Evolutionary conservation across 352 stramenopile genomes (phyloP), one percentile per base, ranked within the genome.

Genomic region (Phytophthora cactorum): DNA sequence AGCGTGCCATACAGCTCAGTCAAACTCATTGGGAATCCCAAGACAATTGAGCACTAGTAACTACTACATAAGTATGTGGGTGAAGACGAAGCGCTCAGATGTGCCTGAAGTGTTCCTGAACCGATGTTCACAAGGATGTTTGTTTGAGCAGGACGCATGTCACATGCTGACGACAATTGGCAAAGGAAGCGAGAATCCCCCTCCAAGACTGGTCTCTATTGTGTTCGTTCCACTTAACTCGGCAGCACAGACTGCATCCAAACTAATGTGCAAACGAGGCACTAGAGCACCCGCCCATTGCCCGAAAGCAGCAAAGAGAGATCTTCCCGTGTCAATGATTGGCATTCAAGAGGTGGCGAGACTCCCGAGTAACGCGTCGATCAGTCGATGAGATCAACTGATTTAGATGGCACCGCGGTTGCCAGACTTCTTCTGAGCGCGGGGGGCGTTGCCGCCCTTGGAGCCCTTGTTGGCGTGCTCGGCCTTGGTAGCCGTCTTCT

Each of bases 361-460:
- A 68, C 71, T 74, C 68, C 68, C 68, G 60, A 74, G 67, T 66
- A 38, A 49, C 17, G 25, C 45, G 39, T 66, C 55, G 44, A 68
- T 72, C 60, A 59, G 38, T 67, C 25, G 46, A 67, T 66, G 8
- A 59, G 22, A 31, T 68, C 68, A 73, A 75, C 57, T 66, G 56
- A 77, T 65, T 93, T 96, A 96, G 63, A 96, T 82, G 73, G 86
- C 86, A 80, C 88, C 88, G 71, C 88, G 88, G 86, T 96, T 96
- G 83, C 88, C 88, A 52, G 86, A 92, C 86, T 96, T 96, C 82
- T 96, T 96, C 79, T 90, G 78, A 52, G 77, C 82, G 61, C 86
- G 85, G 54, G 84, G 86, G 41, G 80, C 86, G 61, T 86, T 85
- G 55, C 57, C 47, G 59, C 82, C 81, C 75, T 92, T 92, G 56